Percentiles rank a stretch among this genome's conserved stretches.
Evolutionary conservation across 1,139 yeast genomes (phyloP).

Genomic region (Kodamaea sp.): DNA sequence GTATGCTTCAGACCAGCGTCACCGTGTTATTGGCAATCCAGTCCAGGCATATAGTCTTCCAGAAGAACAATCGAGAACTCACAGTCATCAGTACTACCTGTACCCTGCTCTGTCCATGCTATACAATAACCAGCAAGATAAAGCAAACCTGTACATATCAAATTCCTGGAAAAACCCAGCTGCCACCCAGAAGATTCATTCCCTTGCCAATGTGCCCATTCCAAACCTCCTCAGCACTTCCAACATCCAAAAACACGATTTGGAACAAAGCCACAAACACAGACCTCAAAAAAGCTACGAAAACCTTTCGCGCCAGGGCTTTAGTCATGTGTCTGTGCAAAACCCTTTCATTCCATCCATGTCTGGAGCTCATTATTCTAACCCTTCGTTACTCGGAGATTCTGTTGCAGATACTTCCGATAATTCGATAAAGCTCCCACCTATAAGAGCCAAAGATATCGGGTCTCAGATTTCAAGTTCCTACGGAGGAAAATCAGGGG

Average conservation of each 20-base stretch:
- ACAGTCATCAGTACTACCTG: constrained; percentile 22
- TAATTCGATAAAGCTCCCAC: constrained; percentile 6
- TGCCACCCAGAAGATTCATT: not conserved
- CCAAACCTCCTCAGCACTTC: constrained; percentile 11
- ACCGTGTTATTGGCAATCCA: constrained; percentile 4
- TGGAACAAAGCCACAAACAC: constrained; percentile 3
- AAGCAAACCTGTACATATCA: not conserved
- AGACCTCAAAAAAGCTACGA: not conserved
- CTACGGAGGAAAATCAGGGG: no score
- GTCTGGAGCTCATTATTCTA: not conserved
- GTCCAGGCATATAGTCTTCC: not conserved
- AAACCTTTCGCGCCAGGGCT: not conserved
- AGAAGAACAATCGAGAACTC: constrained; percentile 2
- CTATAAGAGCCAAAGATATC: constrained; percentile 5
- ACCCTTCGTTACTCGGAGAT: constrained; percentile 9
- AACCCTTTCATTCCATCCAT: not conserved
- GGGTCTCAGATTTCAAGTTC: not conserved
- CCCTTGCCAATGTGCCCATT: not conserved
- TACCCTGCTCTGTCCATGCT: constrained; percentile 28
- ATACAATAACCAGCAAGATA: constrained; percentile 11
- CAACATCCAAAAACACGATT: constrained; percentile 15
- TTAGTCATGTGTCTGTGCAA: not conserved
- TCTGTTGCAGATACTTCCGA: constrained; percentile 3
- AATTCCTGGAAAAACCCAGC: not conserved
- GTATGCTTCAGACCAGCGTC: constrained; percentile 9